A percentile compares a stretch with the other conserved stretches of the same genome.
Conservation (phyloP, 2,329 filamentous ascomycete genomes). For the Xylariales sp. region DNA sequence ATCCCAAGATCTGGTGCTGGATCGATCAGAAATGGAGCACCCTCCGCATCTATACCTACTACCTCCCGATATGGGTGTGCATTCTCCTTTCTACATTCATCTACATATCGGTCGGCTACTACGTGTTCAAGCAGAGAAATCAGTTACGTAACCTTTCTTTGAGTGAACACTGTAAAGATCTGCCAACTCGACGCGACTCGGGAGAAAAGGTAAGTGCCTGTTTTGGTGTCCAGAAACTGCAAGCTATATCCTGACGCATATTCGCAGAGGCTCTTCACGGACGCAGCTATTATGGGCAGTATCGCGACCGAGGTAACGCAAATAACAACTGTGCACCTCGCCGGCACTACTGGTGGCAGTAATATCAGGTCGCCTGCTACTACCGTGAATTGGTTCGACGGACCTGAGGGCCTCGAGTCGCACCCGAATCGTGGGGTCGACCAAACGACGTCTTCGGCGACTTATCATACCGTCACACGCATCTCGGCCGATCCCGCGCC, state of each 20-base stretch:
- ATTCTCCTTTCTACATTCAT: conserved; percentile 50
- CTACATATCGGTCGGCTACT: conserved; percentile 53
- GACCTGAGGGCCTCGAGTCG: conserved; percentile 17
- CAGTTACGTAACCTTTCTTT: conserved; percentile 43
- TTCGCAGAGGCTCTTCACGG: conserved; percentile 24
- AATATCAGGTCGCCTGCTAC: conserved; percentile 6
- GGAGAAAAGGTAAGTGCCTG: conserved; percentile 25
- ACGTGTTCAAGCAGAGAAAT: conserved; percentile 56
- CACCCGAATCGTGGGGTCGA: conserved; percentile 2
- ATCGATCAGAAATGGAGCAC: conserved; percentile 49
- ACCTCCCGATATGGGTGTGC: conserved; percentile 57
- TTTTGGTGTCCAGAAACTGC: no score
- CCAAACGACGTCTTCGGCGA: conserved; percentile 10
- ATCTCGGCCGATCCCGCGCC: conserved; percentile 24
- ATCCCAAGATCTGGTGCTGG: conserved; percentile 57
- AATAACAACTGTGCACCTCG: conserved; percentile 25
- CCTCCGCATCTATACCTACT: conserved; percentile 57
- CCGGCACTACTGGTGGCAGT: conserved; percentile 10
- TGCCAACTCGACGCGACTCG: conserved; percentile 21
- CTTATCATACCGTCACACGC: conserved; percentile 23
- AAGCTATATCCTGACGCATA: no score
- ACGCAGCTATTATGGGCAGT: conserved; percentile 28
- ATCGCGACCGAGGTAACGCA: conserved; percentile 26
- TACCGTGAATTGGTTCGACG: conserved; percentile 26
- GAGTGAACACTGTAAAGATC: conserved; percentile 31